Base-by-base conservation (phyloP, 345 rosid genomes). In the Laguncularia racemosa region DNA sequence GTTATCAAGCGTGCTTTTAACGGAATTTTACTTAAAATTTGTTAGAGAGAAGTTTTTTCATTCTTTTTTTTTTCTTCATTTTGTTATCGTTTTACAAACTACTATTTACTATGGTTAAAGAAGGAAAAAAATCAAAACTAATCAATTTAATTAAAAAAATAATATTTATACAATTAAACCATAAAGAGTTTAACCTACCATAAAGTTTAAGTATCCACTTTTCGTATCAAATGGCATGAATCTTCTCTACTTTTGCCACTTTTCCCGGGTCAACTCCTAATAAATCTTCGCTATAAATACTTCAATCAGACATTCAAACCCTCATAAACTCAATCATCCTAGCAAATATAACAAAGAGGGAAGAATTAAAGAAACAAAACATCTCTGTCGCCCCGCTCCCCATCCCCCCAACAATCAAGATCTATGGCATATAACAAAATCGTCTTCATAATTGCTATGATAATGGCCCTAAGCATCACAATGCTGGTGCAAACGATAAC, bases 201-300 rank as follows among this genome's bases (percentile, higher is more conserved):
- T 23, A 6, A 23, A 23, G 28, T 23, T 23, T 23, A 6, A 23
- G 28, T 23, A 23, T 23, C 28, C 28, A 77, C 79, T 73, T 70
- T 52, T 68, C 58, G 61, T 63, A 52, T 61, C 67, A 61, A 58
- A 69, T 64, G 57, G 63, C 79, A 63, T 59, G 61, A 49, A 67
- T 6, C 28, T 23, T 13, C 44, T 54, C 50, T 26, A 46, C 65
- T 69, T 67, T 78, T 80, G 54, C 56, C 82, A 52, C 61, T 53
- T 65, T 73, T 75, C 75, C 75, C 67, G 78, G 70, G 90, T 90
- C 97, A 90, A 83, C 83, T 26, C 62, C 67, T 23, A 20, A 20
- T 15, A 15, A 2, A 20, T 17, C 19, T 26, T 50, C 53, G 13
- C 13, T 20, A 16, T 14, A 10, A 16, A 44, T 46, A 49, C 26